Conservation (phyloP, 1,284 basidiomycete genomes). For the Melampsora larici-populina region DNA sequence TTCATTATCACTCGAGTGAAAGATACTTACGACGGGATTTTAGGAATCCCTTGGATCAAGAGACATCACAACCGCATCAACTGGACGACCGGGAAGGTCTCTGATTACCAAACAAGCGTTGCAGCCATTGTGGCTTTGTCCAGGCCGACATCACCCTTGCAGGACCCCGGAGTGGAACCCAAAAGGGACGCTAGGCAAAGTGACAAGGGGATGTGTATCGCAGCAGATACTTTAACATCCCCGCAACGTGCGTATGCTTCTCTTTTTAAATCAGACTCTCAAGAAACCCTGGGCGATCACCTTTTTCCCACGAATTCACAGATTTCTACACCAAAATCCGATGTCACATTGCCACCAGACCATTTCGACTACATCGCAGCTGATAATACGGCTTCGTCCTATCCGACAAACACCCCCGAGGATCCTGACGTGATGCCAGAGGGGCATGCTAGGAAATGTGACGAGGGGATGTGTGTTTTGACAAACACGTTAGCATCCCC, state of each 20-base stretch:
- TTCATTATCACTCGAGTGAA: not conserved
- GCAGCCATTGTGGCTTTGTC: too few relatives aligned
- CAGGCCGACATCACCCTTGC: too few relatives aligned
- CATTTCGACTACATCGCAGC: not conserved
- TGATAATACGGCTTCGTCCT: constrained; percentile 6
- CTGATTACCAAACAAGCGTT: too few relatives aligned
- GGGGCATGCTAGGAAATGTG: constrained; percentile 4
- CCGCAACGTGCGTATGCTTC: not conserved
- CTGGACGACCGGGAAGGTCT: not conserved
- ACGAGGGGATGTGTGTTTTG: not conserved
- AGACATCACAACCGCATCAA: not conserved
- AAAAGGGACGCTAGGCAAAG: not conserved
- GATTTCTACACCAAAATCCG: not conserved
- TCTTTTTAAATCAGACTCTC: not conserved
- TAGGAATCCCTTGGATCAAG: constrained; percentile 4
- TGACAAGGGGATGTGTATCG: constrained; percentile 4
- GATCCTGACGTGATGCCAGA: not conserved
- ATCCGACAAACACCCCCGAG: not conserved
- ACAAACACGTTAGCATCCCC: constrained; percentile 3
- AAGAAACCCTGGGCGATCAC: not conserved
- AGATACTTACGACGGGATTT: not conserved
- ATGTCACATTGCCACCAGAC: too few relatives aligned
- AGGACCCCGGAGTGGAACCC: too few relatives aligned
- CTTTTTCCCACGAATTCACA: not conserved
- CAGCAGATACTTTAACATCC: too few relatives aligned